These are phyloP conservation scores for Metarhizium album DNA, from an alignment of 2,329 filamentous ascomycete genomes.

Conservation along the genomic window DNA sequence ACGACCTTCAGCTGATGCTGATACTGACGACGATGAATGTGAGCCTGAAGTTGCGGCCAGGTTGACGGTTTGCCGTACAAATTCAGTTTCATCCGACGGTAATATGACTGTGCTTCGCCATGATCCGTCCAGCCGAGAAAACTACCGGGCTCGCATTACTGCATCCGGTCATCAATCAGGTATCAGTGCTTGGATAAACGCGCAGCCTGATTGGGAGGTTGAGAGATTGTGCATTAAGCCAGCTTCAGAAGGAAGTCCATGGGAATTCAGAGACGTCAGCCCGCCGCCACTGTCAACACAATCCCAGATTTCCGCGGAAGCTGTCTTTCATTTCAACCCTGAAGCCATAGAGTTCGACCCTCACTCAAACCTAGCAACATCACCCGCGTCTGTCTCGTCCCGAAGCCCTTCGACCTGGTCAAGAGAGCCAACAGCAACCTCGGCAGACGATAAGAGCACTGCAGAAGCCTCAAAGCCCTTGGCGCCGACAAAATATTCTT, in stretches of 20 bases:
- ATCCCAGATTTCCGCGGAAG: not conserved
- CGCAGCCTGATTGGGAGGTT: conserved; percentile 1
- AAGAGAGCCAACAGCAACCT: not conserved
- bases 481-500: not conserved
- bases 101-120: conserved; percentile 3
- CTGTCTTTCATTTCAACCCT: conserved; percentile 5
- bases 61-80: not conserved
- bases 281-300: not conserved
- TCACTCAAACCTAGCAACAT: not conserved
- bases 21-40: not conserved
- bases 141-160: not conserved
- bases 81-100: conserved; percentile 2
- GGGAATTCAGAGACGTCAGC: not conserved
- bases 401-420: not conserved
- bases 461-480: not conserved
- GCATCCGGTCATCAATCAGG: not conserved
- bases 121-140: not conserved
- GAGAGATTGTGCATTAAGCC: conserved; percentile 3
- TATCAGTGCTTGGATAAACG: conserved; percentile 7
- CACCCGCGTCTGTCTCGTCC: not conserved
- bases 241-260: conserved; percentile 2
- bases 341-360: conserved; percentile 7
- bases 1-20: conserved; percentile 7
- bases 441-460: not conserved
- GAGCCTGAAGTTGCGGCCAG: not conserved